Percentiles rank a stretch among this genome's conserved stretches.
Conservation (phyloP, 371 early-diverging fungal species). For the Zopfochytrium polystomum region DNA sequence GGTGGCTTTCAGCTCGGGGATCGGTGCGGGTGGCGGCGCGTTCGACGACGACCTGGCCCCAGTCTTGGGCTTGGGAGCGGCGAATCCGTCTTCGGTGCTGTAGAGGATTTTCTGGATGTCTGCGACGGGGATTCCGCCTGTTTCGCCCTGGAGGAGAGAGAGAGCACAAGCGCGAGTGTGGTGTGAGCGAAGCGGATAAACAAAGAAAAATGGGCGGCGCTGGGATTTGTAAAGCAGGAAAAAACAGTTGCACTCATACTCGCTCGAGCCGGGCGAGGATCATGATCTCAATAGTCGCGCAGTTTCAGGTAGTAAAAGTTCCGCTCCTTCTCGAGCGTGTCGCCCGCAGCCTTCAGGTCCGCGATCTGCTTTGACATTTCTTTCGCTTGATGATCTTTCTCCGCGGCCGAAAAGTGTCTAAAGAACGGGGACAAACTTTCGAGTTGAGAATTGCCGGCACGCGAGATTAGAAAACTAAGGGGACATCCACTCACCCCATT, state of each 20-base stretch:
- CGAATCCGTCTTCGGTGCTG: constrained; percentile 67
- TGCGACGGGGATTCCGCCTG: constrained; percentile 37
- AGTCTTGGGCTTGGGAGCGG: constrained; percentile 19
- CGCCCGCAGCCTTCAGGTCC: constrained; percentile 53
- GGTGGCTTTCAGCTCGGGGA: too few relatives aligned
- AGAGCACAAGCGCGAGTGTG: background rate
- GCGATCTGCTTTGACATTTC: constrained; percentile 10
- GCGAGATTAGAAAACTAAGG: background rate
- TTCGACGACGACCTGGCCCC: too few relatives aligned
- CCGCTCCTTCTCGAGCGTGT: constrained; percentile 82
- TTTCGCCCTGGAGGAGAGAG: constrained; percentile 4
- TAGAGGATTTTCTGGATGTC: constrained; percentile 77
- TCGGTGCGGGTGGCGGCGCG: too few relatives aligned
- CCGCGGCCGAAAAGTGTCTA: background rate
- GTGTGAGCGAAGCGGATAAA: background rate
- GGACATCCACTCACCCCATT: too few relatives aligned
- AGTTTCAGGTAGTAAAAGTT: constrained; percentile 88
- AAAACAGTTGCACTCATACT: constrained; percentile 2
- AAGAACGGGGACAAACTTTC: background rate
- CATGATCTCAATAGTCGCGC: constrained; percentile 76
- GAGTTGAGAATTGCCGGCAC: background rate
- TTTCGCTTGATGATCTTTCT: background rate
- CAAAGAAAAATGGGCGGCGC: background rate
- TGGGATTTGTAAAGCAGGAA: background rate
- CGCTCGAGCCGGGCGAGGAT: constrained; percentile 62